Evolutionary conservation across 169 alveolate species (phyloP), one percentile per base, ranked within the genome.

Genomic region (Babesia ovata): DNA sequence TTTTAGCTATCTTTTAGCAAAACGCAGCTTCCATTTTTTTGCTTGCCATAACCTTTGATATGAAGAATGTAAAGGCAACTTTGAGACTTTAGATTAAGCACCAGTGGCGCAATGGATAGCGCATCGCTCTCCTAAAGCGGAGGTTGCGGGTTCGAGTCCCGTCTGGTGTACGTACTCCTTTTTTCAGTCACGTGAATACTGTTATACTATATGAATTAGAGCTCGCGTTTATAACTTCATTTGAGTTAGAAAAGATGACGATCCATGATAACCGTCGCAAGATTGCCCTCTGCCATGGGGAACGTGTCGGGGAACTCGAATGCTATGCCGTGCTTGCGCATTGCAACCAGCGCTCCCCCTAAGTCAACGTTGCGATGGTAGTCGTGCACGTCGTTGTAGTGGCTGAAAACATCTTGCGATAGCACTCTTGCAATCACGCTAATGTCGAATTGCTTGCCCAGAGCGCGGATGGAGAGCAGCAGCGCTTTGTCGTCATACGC

Each of bases 71-170:
- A 26, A 36, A 36, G 9, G 26, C 2, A 79, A 79, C 11, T 49
- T 16, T 28, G 60, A 36, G 36, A 50, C 0, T 11, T 12, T 26
- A 17, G 42, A 24, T 33, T 33, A 54, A 53, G 97, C 97, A 91
- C 96, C 95, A 91, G 97, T 94, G 96, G 97, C 97, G 96, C 91
- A 94, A 94, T 94, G 97, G 97, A 94, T 94, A 94, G 96, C 96
- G 97, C 95, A 93, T 92, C 91, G 95, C 97, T 94, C 96, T 94
- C 97, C 97, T 94, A 94, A 94, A 94, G 97, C 95, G 91, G 94
- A 91, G 97, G 96, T 94, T 94, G 95, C 92, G 97, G 97, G 97
- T 94, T 94, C 97, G 95, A 94, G 96, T 94, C 97, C 97, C 97
- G 92, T 93, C 97, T 91, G 94, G 96, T 92, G 97, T 93, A 50